These are phyloP conservation scores for Aspergillus coremiiformis DNA, from an alignment of 495 filamentous ascomycete species.

Conservation along the genomic window DNA sequence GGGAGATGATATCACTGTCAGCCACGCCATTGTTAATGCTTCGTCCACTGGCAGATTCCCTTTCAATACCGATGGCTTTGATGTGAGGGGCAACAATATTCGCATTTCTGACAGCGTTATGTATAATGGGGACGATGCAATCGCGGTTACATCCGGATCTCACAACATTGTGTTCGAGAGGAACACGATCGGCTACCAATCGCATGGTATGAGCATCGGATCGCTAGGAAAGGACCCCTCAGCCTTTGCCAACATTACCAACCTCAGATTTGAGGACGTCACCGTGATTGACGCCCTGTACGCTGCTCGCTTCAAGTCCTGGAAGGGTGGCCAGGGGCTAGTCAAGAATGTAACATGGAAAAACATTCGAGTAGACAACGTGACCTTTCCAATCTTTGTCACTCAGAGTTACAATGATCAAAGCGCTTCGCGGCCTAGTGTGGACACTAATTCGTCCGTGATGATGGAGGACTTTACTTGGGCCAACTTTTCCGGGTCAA, in stretches of 20 bases:
- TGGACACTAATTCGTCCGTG: slow-evolving; percentile 26
- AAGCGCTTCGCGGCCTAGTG: slow-evolving; percentile 18
- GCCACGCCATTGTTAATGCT: slow-evolving; percentile 36
- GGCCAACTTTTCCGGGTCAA: slow-evolving; percentile 33
- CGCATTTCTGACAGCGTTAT: slow-evolving; percentile 31
- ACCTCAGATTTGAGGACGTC: slow-evolving; percentile 33
- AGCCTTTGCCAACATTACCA: slow-evolving; percentile 27
- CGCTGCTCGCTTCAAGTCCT: slow-evolving; percentile 37
- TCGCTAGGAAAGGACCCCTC: slow-evolving; percentile 29
- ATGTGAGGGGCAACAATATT: slow-evolving; percentile 31
- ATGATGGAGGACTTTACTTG: slow-evolving; percentile 35
- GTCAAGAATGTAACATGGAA: slow-evolving; percentile 37
- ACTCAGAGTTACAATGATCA: slow-evolving; percentile 37
- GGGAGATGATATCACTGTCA: slow-evolving; percentile 31
- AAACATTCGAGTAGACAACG: slow-evolving; percentile 37
- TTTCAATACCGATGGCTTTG: slow-evolving; percentile 41
- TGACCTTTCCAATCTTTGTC: slow-evolving; percentile 40
- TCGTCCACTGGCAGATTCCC: slow-evolving; percentile 32
- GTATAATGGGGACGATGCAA: slow-evolving; percentile 40
- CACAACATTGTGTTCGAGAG: slow-evolving; percentile 30
- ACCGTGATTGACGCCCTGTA: slow-evolving; percentile 35
- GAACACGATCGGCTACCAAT: slow-evolving; percentile 34
- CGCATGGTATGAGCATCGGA: slow-evolving; percentile 39
- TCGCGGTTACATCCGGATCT: slow-evolving; percentile 30
- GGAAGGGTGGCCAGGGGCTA: slow-evolving; percentile 33